phyloP scores from a whole-genome alignment of 2,329 filamentous ascomycete genomes.

The Sphaerulina populicola region DNA sequence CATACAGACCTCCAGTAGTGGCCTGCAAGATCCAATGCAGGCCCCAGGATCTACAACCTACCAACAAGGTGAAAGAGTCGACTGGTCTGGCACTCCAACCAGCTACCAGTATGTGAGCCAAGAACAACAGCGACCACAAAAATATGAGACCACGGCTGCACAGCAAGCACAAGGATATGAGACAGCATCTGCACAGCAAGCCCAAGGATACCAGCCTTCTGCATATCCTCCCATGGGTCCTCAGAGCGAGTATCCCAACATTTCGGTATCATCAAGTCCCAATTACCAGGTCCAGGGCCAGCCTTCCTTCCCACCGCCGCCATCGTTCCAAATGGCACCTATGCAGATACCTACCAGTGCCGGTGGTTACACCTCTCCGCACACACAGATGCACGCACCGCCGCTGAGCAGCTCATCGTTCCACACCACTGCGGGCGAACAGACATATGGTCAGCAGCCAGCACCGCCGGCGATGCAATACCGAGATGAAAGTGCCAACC shows the following conservation, averaged over 20 bases:
- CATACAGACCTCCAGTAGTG: constrained; percentile 4
- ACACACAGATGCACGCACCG: constrained; percentile 25
- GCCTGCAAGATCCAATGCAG: constrained; percentile 18
- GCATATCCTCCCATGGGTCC: constrained; percentile 18
- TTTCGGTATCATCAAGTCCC: constrained; percentile 23
- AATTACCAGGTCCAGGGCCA: constrained; percentile 19
- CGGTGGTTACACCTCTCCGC: constrained; percentile 20
- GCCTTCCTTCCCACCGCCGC: constrained; percentile 12
- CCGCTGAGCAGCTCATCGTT: constrained; percentile 20
- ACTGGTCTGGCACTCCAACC: constrained; percentile 19
- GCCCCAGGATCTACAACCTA: constrained; percentile 11
- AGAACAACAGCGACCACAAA: constrained; percentile 21
- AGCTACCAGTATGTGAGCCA: constrained; percentile 23
- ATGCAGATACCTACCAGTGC: constrained; percentile 20
- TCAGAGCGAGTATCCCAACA: constrained; percentile 22
- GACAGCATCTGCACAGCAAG: constrained; percentile 14
- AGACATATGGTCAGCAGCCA: constrained; percentile 19
- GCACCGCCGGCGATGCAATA: constrained; percentile 20
- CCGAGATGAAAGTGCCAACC: constrained; percentile 19
- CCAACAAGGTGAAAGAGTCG: constrained; percentile 18
- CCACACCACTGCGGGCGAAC: constrained; percentile 18
- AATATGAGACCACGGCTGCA: constrained; percentile 22
- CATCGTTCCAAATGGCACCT: constrained; percentile 19
- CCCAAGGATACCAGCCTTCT: constrained; percentile 16
- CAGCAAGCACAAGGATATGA: constrained; percentile 10